phyloP scores from a whole-genome alignment of 1,139 yeast species.

The Saccharomyces uvarum region DNA sequence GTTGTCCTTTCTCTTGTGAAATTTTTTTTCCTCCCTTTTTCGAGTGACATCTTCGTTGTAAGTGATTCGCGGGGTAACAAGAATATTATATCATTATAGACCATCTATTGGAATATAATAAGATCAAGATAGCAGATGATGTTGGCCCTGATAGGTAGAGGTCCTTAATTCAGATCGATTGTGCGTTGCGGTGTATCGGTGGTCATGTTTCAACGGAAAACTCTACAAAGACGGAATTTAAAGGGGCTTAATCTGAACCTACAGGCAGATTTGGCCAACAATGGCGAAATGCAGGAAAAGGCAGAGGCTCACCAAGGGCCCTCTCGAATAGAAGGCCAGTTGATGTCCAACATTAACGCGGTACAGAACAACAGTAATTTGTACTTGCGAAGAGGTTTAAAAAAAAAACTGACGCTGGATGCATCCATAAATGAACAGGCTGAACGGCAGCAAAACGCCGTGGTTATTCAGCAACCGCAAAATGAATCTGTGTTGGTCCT shows the following conservation, averaged over 20 bases:
- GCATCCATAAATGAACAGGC: neutral
- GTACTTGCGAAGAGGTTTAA: constrained; percentile 8
- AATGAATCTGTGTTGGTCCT: neutral
- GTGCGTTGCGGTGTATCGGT: neutral
- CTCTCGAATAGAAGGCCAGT: constrained; percentile 1
- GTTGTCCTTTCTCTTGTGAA: neutral
- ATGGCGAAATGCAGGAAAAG: neutral
- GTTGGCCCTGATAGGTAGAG: neutral
- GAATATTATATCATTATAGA: neutral
- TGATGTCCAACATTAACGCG: neutral
- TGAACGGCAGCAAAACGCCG: neutral
- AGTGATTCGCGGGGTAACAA: neutral
- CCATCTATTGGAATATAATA: neutral
- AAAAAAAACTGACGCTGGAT: constrained; percentile 7
- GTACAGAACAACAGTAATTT: constrained; percentile 1
- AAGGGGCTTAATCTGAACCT: constrained; percentile 54
- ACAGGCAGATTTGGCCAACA: neutral
- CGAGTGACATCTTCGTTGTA: neutral
- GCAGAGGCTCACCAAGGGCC: neutral
- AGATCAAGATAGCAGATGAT: neutral
- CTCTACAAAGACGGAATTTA: constrained; percentile 65
- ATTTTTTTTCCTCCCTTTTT: constrained; percentile 1
- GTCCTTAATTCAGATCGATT: neutral
- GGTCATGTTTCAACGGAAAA: constrained; percentile 42
- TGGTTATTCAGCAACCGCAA: neutral